Evolutionary conservation across 2,329 filamentous ascomycete genomes (phyloP).

Genomic region (Trichoderma gracile): DNA sequence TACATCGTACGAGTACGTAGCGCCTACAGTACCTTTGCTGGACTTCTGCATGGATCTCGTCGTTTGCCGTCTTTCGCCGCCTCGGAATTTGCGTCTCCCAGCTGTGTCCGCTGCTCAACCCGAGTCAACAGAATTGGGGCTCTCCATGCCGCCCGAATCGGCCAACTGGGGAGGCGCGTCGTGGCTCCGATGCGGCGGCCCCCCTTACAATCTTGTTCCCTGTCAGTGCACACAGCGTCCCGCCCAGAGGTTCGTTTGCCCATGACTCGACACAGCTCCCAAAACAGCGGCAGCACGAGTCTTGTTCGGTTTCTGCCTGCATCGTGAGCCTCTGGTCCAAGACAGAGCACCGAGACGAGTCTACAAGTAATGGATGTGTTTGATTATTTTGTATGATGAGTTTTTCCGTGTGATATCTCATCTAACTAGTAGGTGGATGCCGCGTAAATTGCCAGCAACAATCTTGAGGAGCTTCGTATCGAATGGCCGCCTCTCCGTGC

Average conservation of each 20-base stretch:
- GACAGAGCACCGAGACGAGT: no score
- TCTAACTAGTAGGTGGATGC: no score
- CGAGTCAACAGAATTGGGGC: not conserved
- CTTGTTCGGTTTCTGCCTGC: not conserved
- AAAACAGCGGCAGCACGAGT: conserved; percentile 16
- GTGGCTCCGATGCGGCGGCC: conserved; percentile 8
- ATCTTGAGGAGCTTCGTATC: not conserved
- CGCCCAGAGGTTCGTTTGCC: not conserved
- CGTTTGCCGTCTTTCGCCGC: not conserved
- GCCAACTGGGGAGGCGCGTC: not conserved
- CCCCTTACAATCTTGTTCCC: not conserved
- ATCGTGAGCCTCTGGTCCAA: not conserved
- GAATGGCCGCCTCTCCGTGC: not conserved
- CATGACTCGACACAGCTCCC: conserved; percentile 13
- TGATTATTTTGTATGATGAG: not conserved
- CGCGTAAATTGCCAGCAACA: no score
- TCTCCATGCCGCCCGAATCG: conserved; percentile 12
- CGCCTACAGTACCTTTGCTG: no score
- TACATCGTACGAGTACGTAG: not conserved
- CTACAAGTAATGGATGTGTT: not conserved
- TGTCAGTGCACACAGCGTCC: conserved; percentile 3
- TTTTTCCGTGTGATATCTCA: no score
- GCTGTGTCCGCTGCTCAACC: not conserved
- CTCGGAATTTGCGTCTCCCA: conserved; percentile 14
- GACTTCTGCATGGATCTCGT: not conserved